A percentile compares a stretch with the other conserved stretches of the same genome.
phyloP scores from a whole-genome alignment of 2,329 filamentous ascomycete species.

The Pseudocercospora crystallina region DNA sequence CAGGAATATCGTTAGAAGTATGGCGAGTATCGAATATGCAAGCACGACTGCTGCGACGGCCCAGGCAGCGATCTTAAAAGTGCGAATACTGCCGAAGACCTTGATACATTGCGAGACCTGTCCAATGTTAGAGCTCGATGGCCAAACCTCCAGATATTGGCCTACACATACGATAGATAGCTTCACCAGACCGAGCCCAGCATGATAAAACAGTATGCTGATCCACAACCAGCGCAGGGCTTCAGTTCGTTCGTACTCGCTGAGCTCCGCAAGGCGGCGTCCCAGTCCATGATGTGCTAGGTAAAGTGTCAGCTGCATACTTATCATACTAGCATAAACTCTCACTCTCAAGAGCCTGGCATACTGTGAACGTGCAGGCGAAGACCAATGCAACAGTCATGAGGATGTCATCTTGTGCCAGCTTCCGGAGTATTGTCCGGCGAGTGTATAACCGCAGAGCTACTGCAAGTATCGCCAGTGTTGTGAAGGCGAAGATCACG shows the following conservation, averaged over 20 bases:
- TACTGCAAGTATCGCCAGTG: background rate
- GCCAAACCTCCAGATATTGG: too few species aligned
- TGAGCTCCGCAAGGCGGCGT: background rate
- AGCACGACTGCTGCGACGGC: background rate
- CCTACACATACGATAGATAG: conserved; percentile 2
- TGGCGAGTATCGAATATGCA: background rate
- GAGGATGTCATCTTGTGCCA: background rate
- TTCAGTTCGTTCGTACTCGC: background rate
- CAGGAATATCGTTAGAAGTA: background rate
- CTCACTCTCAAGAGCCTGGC: conserved; percentile 1
- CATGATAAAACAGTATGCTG: background rate
- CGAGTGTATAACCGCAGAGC: background rate
- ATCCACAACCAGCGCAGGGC: conserved; percentile 1
- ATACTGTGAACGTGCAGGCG: background rate
- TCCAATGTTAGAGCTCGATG: background rate
- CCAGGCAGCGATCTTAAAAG: conserved; percentile 1
- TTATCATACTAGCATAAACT: background rate
- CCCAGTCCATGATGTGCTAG: conserved; percentile 4
- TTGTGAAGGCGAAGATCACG: background rate
- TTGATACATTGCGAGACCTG: conserved; percentile 4
- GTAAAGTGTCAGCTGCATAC: background rate
- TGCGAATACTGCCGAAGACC: conserved; percentile 1
- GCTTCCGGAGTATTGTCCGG: background rate
- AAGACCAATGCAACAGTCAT: background rate
- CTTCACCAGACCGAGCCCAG: background rate